Conservation (phyloP, 148 eudicot species). For the Chenopodium suecicum region DNA sequence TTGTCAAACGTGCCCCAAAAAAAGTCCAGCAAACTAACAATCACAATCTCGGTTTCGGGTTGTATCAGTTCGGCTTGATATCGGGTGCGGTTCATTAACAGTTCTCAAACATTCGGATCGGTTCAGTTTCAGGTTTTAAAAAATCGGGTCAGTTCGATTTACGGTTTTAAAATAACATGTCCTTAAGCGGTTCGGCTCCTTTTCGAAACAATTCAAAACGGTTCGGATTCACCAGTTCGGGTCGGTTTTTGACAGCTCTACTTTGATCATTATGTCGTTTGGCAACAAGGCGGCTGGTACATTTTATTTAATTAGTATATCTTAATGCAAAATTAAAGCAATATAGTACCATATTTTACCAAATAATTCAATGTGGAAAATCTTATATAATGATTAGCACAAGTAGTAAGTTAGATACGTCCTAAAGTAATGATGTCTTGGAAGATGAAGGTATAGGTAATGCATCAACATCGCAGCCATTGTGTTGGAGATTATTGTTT, state of each 20-base stretch:
- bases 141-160: no score
- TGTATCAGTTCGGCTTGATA: no score
- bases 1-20: background rate
- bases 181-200: no score
- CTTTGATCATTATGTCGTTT: constrained; percentile 3
- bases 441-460: background rate
- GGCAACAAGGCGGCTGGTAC: constrained; percentile 4
- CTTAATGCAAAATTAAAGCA: background rate
- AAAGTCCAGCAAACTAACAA: background rate
- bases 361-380: background rate
- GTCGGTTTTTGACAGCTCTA: no score
- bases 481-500: background rate
- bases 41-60: background rate
- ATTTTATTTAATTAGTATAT: background rate
- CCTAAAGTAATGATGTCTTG: background rate
- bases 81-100: no score
- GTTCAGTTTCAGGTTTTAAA: no score
- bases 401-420: background rate
- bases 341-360: background rate
- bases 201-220: no score
- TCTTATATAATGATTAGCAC: constrained; percentile 6
- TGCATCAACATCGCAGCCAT: constrained; percentile 9
- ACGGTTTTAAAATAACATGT: no score
- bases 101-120: no score
- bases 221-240: no score